Evolutionary conservation across 179 eudicot species (phyloP).

Genomic region (Beta macrorhiza): DNA sequence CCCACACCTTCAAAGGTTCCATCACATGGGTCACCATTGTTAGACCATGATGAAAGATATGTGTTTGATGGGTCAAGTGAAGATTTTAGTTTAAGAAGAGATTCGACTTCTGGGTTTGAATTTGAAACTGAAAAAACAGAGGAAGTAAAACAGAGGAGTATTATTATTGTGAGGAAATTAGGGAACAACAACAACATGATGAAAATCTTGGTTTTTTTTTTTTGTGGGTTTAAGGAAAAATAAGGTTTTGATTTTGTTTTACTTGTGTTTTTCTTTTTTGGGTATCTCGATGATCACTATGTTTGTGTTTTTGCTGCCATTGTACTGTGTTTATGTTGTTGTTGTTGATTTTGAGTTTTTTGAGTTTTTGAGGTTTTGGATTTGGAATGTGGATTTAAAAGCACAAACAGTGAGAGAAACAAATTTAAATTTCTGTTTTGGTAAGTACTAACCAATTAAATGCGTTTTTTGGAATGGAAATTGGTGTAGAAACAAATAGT

Average conservation of each 20-base stretch:
- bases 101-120: slow-evolving; percentile 41
- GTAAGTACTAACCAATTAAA: slow-evolving; percentile 5
- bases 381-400: slow-evolving; percentile 7
- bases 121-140: slow-evolving; percentile 11
- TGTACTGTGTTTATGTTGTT: neutral
- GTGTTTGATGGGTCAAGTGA: slow-evolving; percentile 55
- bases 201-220: neutral
- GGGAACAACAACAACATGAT: neutral
- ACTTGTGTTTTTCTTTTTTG: neutral
- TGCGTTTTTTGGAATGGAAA: slow-evolving; percentile 11
- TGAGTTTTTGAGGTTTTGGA: slow-evolving; percentile 11
- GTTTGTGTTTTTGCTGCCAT: slow-evolving; percentile 7
- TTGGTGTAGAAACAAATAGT: neutral
- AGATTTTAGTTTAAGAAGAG: slow-evolving; percentile 47
- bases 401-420: slow-evolving; percentile 17
- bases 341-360: slow-evolving; percentile 6
- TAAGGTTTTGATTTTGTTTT: neutral
- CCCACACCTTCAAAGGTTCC: slow-evolving; percentile 58
- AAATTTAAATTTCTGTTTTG: neutral
- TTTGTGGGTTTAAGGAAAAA: neutral
- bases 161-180: neutral
- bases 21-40: slow-evolving; percentile 48
- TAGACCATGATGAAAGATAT: slow-evolving; percentile 45
- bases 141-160: neutral
- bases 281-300: slow-evolving; percentile 4